A percentile compares a stretch with the other conserved stretches of the same genome.
Evolutionary conservation across 139 green algal species (phyloP).

Genomic region (Picochlorum sp.): DNA sequence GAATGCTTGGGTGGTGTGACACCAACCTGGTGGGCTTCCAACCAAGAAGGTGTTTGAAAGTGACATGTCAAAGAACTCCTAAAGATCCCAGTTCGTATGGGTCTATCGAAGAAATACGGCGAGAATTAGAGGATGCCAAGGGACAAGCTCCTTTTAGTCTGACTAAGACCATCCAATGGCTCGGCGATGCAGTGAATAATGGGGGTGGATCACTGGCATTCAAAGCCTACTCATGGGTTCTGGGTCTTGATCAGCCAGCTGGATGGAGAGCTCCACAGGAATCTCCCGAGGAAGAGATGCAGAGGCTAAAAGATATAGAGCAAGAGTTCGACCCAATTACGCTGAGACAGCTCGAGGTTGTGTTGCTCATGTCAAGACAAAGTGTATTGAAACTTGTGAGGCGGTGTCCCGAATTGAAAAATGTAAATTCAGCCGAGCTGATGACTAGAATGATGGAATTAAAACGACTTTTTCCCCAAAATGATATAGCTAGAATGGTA

Average conservation of each 20-base stretch:
- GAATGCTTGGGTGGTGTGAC: too few relatives aligned
- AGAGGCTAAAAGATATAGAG: not conserved
- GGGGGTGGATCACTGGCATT: constrained; percentile 8
- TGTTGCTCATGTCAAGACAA: not conserved
- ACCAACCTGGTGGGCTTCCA: too few relatives aligned
- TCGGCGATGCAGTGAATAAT: constrained; percentile 8
- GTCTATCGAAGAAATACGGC: constrained; percentile 4
- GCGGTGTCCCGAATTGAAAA: not conserved
- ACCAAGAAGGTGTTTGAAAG: not conserved
- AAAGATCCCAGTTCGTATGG: constrained; percentile 12
- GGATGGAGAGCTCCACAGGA: not conserved
- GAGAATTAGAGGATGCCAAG: constrained; percentile 9
- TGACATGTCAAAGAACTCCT: not conserved
- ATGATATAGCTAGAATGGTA: constrained; percentile 26
- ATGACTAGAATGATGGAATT: constrained; percentile 24
- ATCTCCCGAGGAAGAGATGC: not conserved
- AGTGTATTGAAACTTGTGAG: not conserved
- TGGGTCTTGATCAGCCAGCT: constrained; percentile 7
- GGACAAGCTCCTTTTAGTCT: constrained; percentile 6
- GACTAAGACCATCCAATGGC: constrained; percentile 9
- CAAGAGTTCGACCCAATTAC: not conserved
- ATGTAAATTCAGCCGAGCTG: not conserved
- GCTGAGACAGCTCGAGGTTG: not conserved
- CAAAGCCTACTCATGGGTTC: constrained; percentile 3
- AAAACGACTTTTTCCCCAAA: constrained; percentile 16